A percentile compares a stretch with the other conserved stretches of the same genome.
phyloP scores from a whole-genome alignment of 2,329 filamentous ascomycete species.

The Alternaria dauci region DNA sequence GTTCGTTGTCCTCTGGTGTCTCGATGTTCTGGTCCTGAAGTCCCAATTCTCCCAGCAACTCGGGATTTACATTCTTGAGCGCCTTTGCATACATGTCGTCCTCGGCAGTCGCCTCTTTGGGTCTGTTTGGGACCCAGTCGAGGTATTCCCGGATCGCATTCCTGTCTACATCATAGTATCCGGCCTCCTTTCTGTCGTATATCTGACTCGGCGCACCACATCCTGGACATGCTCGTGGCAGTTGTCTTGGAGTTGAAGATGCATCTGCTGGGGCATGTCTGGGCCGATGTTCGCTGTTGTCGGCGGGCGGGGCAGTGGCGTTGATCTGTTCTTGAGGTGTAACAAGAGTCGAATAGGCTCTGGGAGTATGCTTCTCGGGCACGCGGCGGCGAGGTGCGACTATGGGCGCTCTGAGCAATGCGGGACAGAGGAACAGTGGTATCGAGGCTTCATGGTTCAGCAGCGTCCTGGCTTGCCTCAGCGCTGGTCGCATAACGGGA shows the following conservation, averaged over 20 bases:
- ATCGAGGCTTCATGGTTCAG: constrained; percentile 37
- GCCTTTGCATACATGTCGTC: constrained; percentile 50
- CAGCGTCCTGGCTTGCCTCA: constrained; percentile 40
- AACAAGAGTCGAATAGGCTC: constrained; percentile 37
- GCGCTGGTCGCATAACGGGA: constrained; percentile 43
- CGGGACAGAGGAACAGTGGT: constrained; percentile 48
- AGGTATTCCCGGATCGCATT: constrained; percentile 57
- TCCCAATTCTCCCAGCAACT: constrained; percentile 42
- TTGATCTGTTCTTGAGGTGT: constrained; percentile 28
- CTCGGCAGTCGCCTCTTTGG: constrained; percentile 36
- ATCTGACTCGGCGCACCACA: constrained; percentile 69
- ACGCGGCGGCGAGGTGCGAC: constrained; percentile 18
- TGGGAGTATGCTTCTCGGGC: constrained; percentile 10
- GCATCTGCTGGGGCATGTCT: constrained; percentile 5
- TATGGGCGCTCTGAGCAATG: constrained; percentile 35
- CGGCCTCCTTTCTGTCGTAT: constrained; percentile 62
- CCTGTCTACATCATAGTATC: constrained; percentile 63
- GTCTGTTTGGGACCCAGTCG: constrained; percentile 32
- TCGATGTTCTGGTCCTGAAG: constrained; percentile 33
- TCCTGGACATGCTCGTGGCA: constrained; percentile 67
- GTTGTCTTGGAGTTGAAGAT: constrained; percentile 19
- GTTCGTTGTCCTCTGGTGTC: constrained; percentile 17
- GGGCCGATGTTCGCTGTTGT: constrained; percentile 3
- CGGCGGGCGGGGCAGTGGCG: constrained; percentile 15
- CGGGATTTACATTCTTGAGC: constrained; percentile 40